A percentile compares a stretch with the other conserved stretches of the same genome.
These are phyloP conservation scores for Solanum piurae DNA, from an alignment of 257 asterid species.

Conservation along the genomic window DNA sequence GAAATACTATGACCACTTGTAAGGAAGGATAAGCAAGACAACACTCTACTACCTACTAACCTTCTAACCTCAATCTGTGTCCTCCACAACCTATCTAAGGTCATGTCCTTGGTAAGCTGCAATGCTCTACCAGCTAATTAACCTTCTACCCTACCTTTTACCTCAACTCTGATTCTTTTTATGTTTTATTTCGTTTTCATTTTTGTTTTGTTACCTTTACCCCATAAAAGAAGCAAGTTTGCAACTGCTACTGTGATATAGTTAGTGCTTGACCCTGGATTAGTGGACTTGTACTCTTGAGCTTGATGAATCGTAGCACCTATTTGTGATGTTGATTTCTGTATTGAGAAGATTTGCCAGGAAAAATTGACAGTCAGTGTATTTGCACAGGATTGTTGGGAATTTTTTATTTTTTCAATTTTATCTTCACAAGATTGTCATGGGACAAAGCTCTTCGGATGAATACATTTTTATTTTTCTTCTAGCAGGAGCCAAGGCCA, in stretches of 20 bases:
- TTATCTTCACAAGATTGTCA: not conserved
- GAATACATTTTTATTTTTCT: not conserved
- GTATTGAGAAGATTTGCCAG: not conserved
- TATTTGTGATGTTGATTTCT: not conserved
- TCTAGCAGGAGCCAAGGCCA: conserved; percentile 44
- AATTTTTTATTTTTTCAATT: not conserved
- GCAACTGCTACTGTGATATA: not conserved
- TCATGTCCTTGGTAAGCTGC: not conserved
- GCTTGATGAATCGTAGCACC: not conserved
- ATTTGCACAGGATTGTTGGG: not conserved
- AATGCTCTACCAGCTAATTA: not conserved
- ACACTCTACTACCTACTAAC: not conserved
- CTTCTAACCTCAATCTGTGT: not conserved
- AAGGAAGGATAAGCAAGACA: not conserved
- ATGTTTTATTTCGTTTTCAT: not conserved
- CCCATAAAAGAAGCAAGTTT: not conserved
- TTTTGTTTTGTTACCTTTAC: not conserved
- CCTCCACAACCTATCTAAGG: not conserved
- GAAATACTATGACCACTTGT: not conserved
- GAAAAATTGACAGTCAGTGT: not conserved
- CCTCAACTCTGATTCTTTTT: not conserved
- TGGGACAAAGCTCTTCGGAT: not conserved
- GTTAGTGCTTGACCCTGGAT: not conserved
- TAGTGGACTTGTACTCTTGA: not conserved
- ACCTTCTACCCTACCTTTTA: not conserved